Evolutionary conservation across 805 yeast genomes (phyloP).

Genomic region (Candida tibetensis): DNA sequence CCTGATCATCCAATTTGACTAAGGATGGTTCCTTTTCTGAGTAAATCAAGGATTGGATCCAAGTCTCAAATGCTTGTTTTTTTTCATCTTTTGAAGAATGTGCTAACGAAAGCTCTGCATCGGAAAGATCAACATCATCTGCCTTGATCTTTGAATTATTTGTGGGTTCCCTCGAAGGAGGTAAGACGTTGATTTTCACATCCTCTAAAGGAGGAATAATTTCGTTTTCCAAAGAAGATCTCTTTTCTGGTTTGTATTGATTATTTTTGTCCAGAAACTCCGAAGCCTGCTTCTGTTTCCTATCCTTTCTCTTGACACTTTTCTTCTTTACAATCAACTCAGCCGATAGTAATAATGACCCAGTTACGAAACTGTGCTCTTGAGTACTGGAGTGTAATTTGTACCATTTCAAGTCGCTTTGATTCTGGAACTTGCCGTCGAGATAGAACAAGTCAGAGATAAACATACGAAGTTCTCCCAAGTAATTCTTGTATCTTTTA

Average conservation of each 20-base stretch:
- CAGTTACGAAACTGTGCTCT: conserved; percentile 45
- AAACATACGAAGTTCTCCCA: conserved; percentile 38
- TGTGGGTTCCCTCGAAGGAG: conserved; percentile 1
- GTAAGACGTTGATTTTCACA: neutral
- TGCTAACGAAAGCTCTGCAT: conserved; percentile 1
- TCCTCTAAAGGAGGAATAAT: neutral
- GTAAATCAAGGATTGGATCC: conserved; percentile 29
- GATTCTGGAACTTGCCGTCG: conserved; percentile 11
- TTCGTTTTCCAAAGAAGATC: neutral
- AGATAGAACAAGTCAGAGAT: conserved; percentile 27
- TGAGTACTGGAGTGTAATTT: conserved; percentile 39
- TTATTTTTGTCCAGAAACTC: neutral
- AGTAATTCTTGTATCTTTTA: conserved; percentile 32
- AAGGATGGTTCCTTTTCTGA: conserved; percentile 16
- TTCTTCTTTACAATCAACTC: conserved; percentile 29
- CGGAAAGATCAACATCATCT: neutral
- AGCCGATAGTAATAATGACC: conserved; percentile 44
- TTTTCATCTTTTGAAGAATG: conserved; percentile 6
- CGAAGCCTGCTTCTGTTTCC: conserved; percentile 2
- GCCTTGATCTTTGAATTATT: neutral
- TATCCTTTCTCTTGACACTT: conserved; percentile 7
- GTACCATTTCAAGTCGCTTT: conserved; percentile 43
- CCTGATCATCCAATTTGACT: conserved; percentile 35
- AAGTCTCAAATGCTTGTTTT: conserved; percentile 16
- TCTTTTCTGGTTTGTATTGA: neutral